Conservation (phyloP, 1,284 basidiomycete genomes). For the Heliocybe sulcata region DNA sequence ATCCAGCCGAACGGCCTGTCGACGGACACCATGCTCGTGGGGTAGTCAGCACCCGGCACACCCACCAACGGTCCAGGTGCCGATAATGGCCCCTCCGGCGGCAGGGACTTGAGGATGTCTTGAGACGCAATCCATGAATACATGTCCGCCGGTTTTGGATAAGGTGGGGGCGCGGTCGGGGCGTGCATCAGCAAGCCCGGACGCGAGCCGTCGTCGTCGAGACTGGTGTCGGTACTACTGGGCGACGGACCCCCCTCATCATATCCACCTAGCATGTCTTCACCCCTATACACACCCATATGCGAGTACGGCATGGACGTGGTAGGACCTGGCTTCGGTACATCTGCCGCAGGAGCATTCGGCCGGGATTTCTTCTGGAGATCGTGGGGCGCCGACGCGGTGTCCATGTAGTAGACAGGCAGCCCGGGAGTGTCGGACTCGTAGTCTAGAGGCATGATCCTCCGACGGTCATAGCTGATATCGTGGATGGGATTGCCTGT, state of each 20-base stretch:
- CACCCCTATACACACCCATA: background rate
- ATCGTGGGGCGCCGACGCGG: background rate
- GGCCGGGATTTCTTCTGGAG: background rate
- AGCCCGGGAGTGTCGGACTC: background rate
- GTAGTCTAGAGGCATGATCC: background rate
- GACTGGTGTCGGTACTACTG: background rate
- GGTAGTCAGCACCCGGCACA: background rate
- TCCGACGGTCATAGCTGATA: background rate
- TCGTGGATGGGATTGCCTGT: background rate
- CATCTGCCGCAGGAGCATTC: background rate
- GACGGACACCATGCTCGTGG: background rate
- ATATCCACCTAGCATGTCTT: background rate
- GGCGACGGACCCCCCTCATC: background rate
- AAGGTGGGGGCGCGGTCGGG: background rate
- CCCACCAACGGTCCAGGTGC: conserved; percentile 4
- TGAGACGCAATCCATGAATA: conserved; percentile 1
- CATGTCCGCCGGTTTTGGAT: background rate
- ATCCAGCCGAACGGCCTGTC: background rate
- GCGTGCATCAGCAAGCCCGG: background rate
- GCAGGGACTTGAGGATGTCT: background rate
- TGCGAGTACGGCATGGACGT: background rate
- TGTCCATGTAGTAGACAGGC: background rate
- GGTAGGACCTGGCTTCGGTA: background rate
- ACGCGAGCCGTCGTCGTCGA: background rate
- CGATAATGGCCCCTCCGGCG: background rate